These are phyloP conservation scores for Pseudogymnoascus sp. DNA, from an alignment of 2,329 filamentous ascomycete species.

Conservation along the genomic window DNA sequence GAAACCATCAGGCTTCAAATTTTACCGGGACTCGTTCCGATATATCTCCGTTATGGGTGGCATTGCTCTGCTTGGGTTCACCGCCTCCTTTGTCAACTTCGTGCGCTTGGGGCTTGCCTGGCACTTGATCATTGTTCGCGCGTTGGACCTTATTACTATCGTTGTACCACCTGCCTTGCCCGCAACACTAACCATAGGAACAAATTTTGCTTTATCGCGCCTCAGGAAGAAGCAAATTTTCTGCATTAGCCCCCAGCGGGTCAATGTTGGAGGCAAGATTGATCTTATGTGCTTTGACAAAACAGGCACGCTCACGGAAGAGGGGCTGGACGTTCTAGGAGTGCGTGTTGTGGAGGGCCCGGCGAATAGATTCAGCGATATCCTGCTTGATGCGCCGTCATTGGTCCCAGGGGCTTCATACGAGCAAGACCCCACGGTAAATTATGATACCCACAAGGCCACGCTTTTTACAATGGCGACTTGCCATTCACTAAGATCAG, in stretches of 20 bases:
- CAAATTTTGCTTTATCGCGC: slow-evolving; percentile 83
- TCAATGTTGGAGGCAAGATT: slow-evolving; percentile 92
- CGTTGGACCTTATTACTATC: slow-evolving; percentile 92
- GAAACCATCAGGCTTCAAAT: slow-evolving; percentile 96
- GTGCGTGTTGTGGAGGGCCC: slow-evolving; percentile 67
- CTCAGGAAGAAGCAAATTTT: slow-evolving; percentile 88
- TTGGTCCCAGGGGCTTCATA: slow-evolving; percentile 47
- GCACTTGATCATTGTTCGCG: slow-evolving; percentile 86
- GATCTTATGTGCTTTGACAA: slow-evolving; percentile 98
- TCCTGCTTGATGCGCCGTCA: slow-evolving; percentile 58
- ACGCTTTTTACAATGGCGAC: slow-evolving; percentile 94
- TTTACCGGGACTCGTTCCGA: slow-evolving; percentile 93
- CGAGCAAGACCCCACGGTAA: slow-evolving; percentile 51
- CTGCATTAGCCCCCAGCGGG: slow-evolving; percentile 93
- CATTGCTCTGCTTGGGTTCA: slow-evolving; percentile 78
- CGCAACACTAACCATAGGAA: slow-evolving; percentile 91
- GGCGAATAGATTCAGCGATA: slow-evolving; percentile 61
- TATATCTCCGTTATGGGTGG: slow-evolving; percentile 96
- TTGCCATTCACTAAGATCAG: slow-evolving; percentile 80
- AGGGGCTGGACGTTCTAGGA: slow-evolving; percentile 88
- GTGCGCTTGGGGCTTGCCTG: slow-evolving; percentile 73
- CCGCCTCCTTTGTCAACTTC: slow-evolving; percentile 90
- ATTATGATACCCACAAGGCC: slow-evolving; percentile 57
- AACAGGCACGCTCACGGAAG: slow-evolving; percentile 95
- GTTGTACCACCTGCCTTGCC: slow-evolving; percentile 92